Evolutionary conservation across 2,329 filamentous ascomycete species (phyloP), one percentile per base, ranked within the genome.

Genomic region (Ophiostoma himal-ulmi): DNA sequence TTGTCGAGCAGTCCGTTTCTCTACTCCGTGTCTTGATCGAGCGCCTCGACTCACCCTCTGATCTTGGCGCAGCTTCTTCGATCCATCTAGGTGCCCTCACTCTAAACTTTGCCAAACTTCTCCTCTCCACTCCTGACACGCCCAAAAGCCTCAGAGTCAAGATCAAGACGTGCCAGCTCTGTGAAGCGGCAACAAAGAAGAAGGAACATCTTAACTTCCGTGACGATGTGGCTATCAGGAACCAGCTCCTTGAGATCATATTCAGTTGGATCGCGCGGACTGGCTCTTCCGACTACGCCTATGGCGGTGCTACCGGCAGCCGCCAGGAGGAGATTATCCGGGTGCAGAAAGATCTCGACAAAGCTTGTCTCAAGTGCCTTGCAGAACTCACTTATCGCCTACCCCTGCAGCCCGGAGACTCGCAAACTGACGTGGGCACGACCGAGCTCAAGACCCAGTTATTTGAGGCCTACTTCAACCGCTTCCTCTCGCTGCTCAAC

Each of bases 401-500:
- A 5, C 88, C 89, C 20, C 79, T 91, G 17, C 89, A 91, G 73
- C 87, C 88, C 1, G 84, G 84, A 1, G 88, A 91, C 69, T 86
- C 85, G 5, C 87, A 89, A 73, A 87, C 83, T 14, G 89, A 91
- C 78, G 88, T 86, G 1, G 86, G 88, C 64, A 88, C 86, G 69
- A 89, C 87, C 73, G 89, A 90, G 77, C 82, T 89, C 69, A 91
- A 91, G 76, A 89, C 87, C 0, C 86, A 90, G 75, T 88, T 91
- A 85, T 91, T 91, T 75, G 87, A 89, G 72, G 87, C 85, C 7
- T 91, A 91, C 76, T 91, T 91, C 78, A 90, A 89, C 73, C 83
- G 88, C 8, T 91, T 91, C 75, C 80, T 91, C 26, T 89, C 87
- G 0, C 79, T 91, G 5, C 80, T 91, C 37, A 89, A 89, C 72